Base-by-base conservation (phyloP, 1,139 yeast genomes). In the Meyerozyma smithsonii region DNA sequence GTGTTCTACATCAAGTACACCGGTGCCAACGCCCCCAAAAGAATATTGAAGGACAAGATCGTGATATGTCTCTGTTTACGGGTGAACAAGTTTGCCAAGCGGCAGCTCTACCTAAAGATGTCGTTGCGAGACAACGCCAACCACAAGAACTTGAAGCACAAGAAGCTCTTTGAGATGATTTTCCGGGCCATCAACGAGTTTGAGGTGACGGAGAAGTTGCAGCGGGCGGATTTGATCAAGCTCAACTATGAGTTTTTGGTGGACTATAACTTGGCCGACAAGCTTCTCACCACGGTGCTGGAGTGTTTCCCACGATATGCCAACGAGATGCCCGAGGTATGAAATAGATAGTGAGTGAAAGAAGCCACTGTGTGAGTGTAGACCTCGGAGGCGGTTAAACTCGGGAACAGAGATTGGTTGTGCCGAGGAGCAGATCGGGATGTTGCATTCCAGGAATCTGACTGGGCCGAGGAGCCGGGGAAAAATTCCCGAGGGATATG, bases 201-300 rank as follows among this genome's bases (percentile, higher is more conserved):
- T 34, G 59, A 61, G 35, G 36, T 17, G 43, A 30, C 34, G 43
- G n/a, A 44, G 46, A 36, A 39, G 42, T 40, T 30, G 38, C 2
- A 42, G 43, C 19, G 45, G 46, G 14, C 43, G 45, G 40, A 47
- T 46, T 44, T 64, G 21, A 43, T 67, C 12, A 68, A 66, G 46
- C 61, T 71, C 46, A 69, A 69, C 46, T 67, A 67, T 42, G 77
- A 70, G 44, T 66, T 67, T 39, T 58, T 70, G 42, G 55, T 68
- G 11, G 52, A 50, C 28, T 41, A 49, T 5, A 41, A 39, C 24
- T 39, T 48, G 32, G 45, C 50, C 16, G 52, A 51, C 35, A 51
- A 49, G 21, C 42, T 48, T 5, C 49, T 30, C 14, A 30, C 34
- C 21, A n/a, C 21, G 15, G 21, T 30, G 14, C 21, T 18, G 20